Conservation (phyloP, 305 asterid genomes). For the Rubia peregrina region DNA sequence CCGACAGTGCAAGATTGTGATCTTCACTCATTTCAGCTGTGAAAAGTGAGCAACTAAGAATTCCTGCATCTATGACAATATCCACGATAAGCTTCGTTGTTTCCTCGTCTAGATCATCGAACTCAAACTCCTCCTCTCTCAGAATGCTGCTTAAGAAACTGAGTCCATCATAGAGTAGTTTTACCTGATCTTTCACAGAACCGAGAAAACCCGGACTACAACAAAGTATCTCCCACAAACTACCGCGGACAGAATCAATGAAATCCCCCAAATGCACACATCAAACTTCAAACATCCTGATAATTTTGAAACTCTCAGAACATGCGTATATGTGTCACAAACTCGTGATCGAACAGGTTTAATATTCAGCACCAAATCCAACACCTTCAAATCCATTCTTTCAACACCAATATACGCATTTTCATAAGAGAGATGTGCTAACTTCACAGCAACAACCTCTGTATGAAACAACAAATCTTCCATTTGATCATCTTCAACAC, state of each 20-base stretch:
- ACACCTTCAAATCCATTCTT: neutral
- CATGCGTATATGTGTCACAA: neutral
- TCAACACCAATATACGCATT: neutral
- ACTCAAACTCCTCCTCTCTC: neutral
- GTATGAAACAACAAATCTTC: neutral
- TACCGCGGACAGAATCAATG: conserved; percentile 6
- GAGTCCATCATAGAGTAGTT: neutral
- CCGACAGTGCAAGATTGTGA: neutral
- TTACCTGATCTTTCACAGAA: neutral
- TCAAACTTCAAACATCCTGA: neutral
- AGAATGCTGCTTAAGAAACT: neutral
- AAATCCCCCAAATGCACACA: neutral
- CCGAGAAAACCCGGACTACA: too few relatives aligned
- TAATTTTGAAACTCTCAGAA: neutral
- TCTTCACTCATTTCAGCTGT: neutral
- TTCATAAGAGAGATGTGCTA: neutral
- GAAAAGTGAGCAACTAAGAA: neutral
- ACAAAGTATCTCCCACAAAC: conserved; percentile 2
- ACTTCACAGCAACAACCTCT: neutral
- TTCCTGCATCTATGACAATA: neutral
- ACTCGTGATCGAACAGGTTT: conserved; percentile 2
- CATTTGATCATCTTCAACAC: neutral
- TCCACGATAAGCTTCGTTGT: neutral
- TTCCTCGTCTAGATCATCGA: neutral
- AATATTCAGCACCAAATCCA: conserved; percentile 1